Evolutionary conservation across 148 eudicot species (phyloP), one percentile per base, ranked within the genome.

Genomic region (Rhododendron mucronatum): DNA sequence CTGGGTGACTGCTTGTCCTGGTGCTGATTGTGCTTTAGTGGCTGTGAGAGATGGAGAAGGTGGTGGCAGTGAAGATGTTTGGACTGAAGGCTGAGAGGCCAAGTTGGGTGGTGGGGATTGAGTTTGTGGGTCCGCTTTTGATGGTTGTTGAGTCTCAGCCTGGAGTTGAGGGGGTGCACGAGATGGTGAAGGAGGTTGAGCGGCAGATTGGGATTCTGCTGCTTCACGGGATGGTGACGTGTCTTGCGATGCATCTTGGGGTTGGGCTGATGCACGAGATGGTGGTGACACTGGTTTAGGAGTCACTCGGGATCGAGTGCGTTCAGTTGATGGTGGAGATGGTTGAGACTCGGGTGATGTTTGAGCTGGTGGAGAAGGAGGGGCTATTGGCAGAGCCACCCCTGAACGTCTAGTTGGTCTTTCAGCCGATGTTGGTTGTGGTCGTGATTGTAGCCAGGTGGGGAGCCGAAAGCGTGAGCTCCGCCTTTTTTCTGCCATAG

Each of bases 21-120:
- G 33, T 78, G 35, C 18, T n/a, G 81, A 79, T 85, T 87, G 84
- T 59, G 13, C 71, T 82, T 81, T 73, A 41, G 80, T 78, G 50
- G 53, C 28, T 23, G 81, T 78, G 81, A 78, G 81, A 78, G 81
- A 44, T 44, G 51, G 81, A 41, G 51, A 78, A 44, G 51, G 47
- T 44, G 81, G 45, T 75, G 47, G 80, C 50, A 20, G 14, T 41
- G 50, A 39, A 45, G 80, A 39, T 76, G 80, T 41, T 21, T 41
- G 80, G 26, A 21, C 50, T 37, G 50, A 37, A 78, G 53, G 55
- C 33, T 45, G 79, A 79, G 84, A 23, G 2, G 39, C 82, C 61
- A 75, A 84, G 53, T 51, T 80, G 35, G 90, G 59, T 69, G 87
- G 87, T 80, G 88, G 87, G 55, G 89, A 86, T 71, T 79, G 85